Evolutionary conservation across 2,329 filamentous ascomycete species (phyloP), one percentile per base, ranked within the genome.

Genomic region (Pseudogymnoascus destructans): DNA sequence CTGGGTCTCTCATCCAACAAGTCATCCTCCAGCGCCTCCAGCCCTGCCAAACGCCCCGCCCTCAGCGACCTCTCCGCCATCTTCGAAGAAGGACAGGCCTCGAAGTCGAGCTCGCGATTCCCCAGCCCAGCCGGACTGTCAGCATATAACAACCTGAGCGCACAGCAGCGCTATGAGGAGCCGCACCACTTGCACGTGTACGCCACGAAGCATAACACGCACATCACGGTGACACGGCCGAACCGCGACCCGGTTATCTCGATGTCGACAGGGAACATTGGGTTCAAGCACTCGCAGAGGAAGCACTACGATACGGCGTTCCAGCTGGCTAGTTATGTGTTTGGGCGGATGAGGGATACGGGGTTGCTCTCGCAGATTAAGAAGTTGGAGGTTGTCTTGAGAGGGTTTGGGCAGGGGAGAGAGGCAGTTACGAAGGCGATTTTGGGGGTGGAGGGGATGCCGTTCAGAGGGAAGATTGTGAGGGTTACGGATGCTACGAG

Each of bases 381-480:
- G 63, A 77, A 80, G 58, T 70, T 98, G 62, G 90, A 96, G 73
- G 76, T 98, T 56, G 77, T 91, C 3, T 76, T 95, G 63, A 80
- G 89, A 67, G 92, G 91, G 0, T 98, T 93, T 69, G 93, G 92
- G 1, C 75, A 79, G 8, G 93, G 93, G 1, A 79, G 95, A 65
- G 91, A 97, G 67, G 93, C 93, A 1, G 86, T 90, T 57, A 84
- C 84, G 58, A 98, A 97, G 78, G 87, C 91, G 5, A 74, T 98
- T 60, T 74, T 98, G 72, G 91, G 92, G 33, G 84, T 78, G 19
- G 92, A 98, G 71, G 93, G 93, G 59, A 84, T 81, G 68, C 71
- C 82, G 66, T 73, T 97, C 64, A 81, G 89, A 64, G 75, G 79
- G 30, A 83, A 87, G 74, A 87, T 98, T 64, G 76, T 82, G 40